These are phyloP conservation scores for Sideroxylon spinosum DNA, from an alignment of 179 eudicot genomes.

Conservation along the genomic window DNA sequence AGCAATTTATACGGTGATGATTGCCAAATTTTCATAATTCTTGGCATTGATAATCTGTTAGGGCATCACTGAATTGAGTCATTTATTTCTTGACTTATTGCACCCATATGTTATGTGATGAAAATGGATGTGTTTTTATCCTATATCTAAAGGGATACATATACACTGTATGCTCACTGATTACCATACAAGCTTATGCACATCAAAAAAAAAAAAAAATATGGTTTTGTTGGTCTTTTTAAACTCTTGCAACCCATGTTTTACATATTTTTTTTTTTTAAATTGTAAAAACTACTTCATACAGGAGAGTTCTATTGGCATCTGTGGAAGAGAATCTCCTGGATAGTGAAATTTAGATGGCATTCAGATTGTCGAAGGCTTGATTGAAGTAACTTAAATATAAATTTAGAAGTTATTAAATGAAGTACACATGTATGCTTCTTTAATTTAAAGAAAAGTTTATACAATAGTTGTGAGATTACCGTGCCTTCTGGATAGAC, in stretches of 20 bases:
- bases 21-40: background rate
- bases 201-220: background rate
- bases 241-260: background rate
- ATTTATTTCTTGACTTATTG: background rate
- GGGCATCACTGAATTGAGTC: background rate
- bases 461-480: background rate
- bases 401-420: background rate
- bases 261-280: background rate
- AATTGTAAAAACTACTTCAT: background rate
- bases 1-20: background rate
- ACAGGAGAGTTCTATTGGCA: background rate
- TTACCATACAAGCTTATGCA: background rate
- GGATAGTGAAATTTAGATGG: background rate
- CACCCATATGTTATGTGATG: background rate
- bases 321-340: background rate
- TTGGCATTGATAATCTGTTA: background rate
- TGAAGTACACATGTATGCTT: background rate
- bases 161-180: background rate
- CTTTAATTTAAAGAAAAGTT: background rate
- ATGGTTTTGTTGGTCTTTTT: background rate
- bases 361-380: background rate
- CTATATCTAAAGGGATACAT: background rate
- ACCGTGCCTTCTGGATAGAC: background rate
- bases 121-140: background rate
- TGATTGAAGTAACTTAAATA: background rate